Conservation (phyloP, 2,329 filamentous ascomycete species). For the Trichoderma lentiforme region DNA sequence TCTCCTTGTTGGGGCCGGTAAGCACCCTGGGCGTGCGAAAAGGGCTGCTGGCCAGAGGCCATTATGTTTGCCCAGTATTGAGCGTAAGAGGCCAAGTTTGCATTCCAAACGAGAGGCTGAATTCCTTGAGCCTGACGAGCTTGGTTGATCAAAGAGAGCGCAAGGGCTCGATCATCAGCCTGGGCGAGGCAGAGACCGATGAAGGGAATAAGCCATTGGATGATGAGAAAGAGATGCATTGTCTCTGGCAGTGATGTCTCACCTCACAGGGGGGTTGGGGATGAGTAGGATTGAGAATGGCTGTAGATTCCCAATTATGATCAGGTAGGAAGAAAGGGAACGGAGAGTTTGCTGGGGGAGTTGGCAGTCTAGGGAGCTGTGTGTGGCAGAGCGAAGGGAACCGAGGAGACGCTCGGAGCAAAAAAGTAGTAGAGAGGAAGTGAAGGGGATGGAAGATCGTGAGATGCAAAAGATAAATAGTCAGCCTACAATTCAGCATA, state of each 20-base stretch:
- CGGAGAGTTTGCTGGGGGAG: background rate
- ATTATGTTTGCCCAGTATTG: conserved; percentile 36
- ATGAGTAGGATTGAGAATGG: background rate
- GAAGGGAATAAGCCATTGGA: conserved; percentile 18
- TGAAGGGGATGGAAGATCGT: background rate
- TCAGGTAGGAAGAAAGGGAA: background rate
- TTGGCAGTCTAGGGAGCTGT: background rate
- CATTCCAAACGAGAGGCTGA: conserved; percentile 30
- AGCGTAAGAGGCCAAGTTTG: conserved; percentile 32
- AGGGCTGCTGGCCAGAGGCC: conserved; percentile 29
- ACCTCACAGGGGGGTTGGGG: background rate
- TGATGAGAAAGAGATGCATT: conserved; percentile 3
- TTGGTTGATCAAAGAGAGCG: conserved; percentile 32
- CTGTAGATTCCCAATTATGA: background rate
- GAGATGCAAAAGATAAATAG: background rate
- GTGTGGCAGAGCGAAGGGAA: background rate
- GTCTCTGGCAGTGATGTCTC: background rate
- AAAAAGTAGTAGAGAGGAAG: background rate
- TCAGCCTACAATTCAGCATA: background rate
- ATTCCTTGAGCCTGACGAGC: conserved; percentile 30
- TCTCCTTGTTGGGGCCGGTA: conserved; percentile 36
- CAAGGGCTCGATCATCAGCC: conserved; percentile 26
- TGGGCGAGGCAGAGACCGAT: conserved; percentile 13
- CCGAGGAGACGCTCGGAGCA: background rate
- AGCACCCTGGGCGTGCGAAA: conserved; percentile 31